Evolutionary conservation across 2,329 filamentous ascomycete species (phyloP).

Genomic region (Pseudophaeomoniella oleicola): DNA sequence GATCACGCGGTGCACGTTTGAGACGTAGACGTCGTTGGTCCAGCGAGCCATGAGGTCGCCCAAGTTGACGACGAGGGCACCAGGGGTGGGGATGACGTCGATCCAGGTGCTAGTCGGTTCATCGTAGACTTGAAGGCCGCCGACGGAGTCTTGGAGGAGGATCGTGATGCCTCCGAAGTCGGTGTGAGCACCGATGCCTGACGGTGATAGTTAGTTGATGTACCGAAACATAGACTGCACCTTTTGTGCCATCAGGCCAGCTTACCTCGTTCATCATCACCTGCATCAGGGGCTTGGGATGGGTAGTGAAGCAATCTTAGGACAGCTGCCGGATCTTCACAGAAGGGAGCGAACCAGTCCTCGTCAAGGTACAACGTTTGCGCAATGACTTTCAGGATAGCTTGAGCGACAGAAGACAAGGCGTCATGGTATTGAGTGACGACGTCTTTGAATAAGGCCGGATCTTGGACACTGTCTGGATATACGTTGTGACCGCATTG

Average conservation of each 20-base stretch:
- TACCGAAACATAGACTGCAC: constrained; percentile 3
- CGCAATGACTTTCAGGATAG: constrained; percentile 10
- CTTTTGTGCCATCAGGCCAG: not conserved
- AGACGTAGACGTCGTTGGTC: constrained; percentile 15
- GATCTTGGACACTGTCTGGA: constrained; percentile 2
- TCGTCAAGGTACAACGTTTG: constrained; percentile 8
- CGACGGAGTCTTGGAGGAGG: constrained; percentile 15
- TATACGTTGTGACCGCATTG: constrained; percentile 11
- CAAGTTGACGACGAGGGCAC: constrained; percentile 16
- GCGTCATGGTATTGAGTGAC: constrained; percentile 7
- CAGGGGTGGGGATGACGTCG: constrained; percentile 7
- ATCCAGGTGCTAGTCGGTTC: constrained; percentile 11
- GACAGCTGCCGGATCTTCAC: constrained; percentile 13
- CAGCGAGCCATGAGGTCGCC: constrained; percentile 17
- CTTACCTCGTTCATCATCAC: constrained; percentile 10
- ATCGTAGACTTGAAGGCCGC: constrained; percentile 16
- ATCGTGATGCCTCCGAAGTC: constrained; percentile 20
- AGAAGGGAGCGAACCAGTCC: constrained; percentile 12
- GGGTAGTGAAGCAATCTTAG: constrained; percentile 17
- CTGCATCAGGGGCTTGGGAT: constrained; percentile 10
- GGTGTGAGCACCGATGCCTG: constrained; percentile 15
- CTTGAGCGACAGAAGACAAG: constrained; percentile 9
- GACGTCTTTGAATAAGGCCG: constrained; percentile 4
- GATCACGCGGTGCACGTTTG: constrained; percentile 16
- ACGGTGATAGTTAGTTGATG: constrained; percentile 11